Evolutionary conservation across 2,329 filamentous ascomycete genomes (phyloP), one percentile per base, ranked within the genome.

Genomic region (Neofusicoccum kwambonambiense): DNA sequence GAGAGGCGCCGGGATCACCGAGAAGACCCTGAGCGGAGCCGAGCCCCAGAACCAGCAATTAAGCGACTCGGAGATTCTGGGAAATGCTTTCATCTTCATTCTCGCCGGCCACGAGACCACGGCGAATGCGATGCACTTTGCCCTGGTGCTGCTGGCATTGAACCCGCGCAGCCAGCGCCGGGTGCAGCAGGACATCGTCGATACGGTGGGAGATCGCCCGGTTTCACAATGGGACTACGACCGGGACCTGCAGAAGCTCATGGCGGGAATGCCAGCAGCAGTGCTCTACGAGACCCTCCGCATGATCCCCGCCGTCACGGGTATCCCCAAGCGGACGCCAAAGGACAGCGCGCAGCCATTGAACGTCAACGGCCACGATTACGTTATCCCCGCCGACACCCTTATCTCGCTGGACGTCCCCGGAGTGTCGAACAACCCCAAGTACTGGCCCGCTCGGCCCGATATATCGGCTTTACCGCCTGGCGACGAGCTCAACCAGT

Each of bases 61-160:
- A n/a, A 81, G 78, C 4, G 85, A 88, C 67, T 82, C 83, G 4
- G 89, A 93, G 64, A 89, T 93, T 65, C 78, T 90, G 34, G 89
- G 90, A 58, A 93, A 93, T 72, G 87, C 89, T 22, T 85, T 85
- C 66, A 81, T 84, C 56, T 78, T 86, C 66, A 83, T 85, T 66
- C 81, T 93, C 1, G 91, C 91, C 0, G 91, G 91, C 12, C 90
- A 95, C 76, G 91, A 95, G 76, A 93, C 91, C 1, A 90, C 90
- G 1, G 90, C 90, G 54, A 92, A 91, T 75, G 84, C 86, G 3
- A 81, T 93, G 44, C 89, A 93, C 77, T 93, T 91, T 73, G 83
- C 87, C 2, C 77, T 93, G 3, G 73, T 92, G 41, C 83, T 87
- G 69, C 83, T 94, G 5, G 91, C 90, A 13, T 84, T 87, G 70